Conservation (phyloP, 257 asterid species). For the Fraxinus quadrangulata region DNA sequence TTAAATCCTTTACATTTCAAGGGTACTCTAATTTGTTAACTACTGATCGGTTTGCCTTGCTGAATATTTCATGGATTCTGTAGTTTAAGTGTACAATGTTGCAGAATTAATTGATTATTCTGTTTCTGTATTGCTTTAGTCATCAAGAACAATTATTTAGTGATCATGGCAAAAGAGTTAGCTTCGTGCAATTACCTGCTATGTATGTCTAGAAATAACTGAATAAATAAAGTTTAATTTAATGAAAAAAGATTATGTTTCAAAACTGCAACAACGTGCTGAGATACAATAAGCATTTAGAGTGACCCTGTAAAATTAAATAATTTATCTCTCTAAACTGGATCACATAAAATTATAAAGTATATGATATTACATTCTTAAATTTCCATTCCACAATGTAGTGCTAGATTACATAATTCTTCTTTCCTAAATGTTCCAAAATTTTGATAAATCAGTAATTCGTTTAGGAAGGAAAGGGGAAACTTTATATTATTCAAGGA, state of each 20-base stretch:
- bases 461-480: not conserved
- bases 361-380: not conserved
- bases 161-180: not conserved
- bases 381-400: not conserved
- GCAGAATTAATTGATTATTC: constrained; percentile 1
- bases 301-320: not conserved
- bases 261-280: not conserved
- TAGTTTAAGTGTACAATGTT: not conserved
- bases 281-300: not conserved
- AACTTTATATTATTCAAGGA: not conserved
- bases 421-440: not conserved
- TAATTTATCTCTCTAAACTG: not conserved
- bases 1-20: not conserved
- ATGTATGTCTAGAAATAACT: not conserved
- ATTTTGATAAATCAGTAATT: constrained; percentile 4
- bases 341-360: not conserved
- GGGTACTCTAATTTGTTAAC: constrained; percentile 1
- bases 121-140: constrained; percentile 11
- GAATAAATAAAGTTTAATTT: not conserved
- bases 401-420: too few species aligned
- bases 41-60: not conserved
- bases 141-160: not conserved
- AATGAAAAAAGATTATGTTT: not conserved
- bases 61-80: not conserved
- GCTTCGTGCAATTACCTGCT: not conserved